Percentiles rank a stretch among this genome's conserved stretches.
Conservation (phyloP, 495 filamentous ascomycete species). For the Lasiosphaeria ovina region DNA sequence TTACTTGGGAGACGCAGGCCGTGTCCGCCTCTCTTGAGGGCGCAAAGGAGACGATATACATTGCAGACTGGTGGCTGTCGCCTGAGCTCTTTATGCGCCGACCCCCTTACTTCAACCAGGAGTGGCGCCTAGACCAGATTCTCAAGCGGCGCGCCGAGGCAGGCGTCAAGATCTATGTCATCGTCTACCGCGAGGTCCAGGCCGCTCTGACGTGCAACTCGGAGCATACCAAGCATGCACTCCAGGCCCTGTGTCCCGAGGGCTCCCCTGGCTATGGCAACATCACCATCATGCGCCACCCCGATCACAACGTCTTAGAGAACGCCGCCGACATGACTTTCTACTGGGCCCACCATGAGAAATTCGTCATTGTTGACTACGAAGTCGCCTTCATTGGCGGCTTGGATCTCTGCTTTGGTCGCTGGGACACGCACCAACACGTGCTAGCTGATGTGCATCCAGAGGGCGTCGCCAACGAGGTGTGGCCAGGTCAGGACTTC, state of each 20-base stretch:
- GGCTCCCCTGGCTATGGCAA: slow-evolving; percentile 80
- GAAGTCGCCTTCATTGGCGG: slow-evolving; percentile 87
- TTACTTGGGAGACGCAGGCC: slow-evolving; percentile 39
- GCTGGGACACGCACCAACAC: slow-evolving; percentile 88
- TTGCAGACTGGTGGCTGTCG: slow-evolving; percentile 95
- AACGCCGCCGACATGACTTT: slow-evolving; percentile 96
- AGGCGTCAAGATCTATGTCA: slow-evolving; percentile 91
- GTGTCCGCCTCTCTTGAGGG: slow-evolving; percentile 82
- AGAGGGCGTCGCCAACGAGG: slow-evolving; percentile 71
- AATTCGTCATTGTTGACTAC: slow-evolving; percentile 93
- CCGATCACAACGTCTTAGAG: slow-evolving; percentile 91
- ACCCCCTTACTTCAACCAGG: slow-evolving; percentile 73
- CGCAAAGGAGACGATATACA: slow-evolving; percentile 91
- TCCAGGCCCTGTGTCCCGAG: slow-evolving; percentile 75
- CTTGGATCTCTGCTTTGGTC: slow-evolving; percentile 92
- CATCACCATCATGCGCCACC: slow-evolving; percentile 86
- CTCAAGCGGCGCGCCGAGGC: slow-evolving; percentile 85
- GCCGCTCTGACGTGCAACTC: slow-evolving; percentile 91
- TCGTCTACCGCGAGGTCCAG: slow-evolving; percentile 87
- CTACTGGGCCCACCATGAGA: slow-evolving; percentile 98
- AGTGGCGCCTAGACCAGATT: slow-evolving; percentile 85
- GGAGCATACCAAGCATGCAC: slow-evolving; percentile 84
- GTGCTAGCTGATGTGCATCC: slow-evolving; percentile 85
- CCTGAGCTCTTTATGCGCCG: slow-evolving; percentile 89
- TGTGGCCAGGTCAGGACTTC: slow-evolving; percentile 96